Evolutionary conservation across 495 filamentous ascomycete species (phyloP).

Genomic region (Penicillium samsonianum): DNA sequence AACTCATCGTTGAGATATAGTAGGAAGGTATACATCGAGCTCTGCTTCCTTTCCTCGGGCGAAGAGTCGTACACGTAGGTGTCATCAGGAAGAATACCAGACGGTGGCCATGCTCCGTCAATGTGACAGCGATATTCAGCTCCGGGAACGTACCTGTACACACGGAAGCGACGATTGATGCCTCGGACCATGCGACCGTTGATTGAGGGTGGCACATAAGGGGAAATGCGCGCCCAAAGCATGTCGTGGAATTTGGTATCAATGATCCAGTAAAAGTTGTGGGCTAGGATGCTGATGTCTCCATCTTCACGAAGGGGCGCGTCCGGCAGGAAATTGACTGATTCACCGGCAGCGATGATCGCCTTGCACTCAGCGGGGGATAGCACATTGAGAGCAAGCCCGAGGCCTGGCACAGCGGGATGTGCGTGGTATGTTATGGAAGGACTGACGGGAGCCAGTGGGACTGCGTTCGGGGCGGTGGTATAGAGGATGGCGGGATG

Average conservation of each 20-base stretch:
- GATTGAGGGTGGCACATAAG: constrained; percentile 33
- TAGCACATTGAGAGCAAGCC: constrained; percentile 37
- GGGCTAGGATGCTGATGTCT: constrained; percentile 42
- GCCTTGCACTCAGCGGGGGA: constrained; percentile 35
- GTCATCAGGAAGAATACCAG: constrained; percentile 36
- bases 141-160: constrained; percentile 43
- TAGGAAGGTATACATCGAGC: constrained; percentile 46
- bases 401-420: constrained; percentile 41
- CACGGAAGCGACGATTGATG: constrained; percentile 43
- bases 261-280: constrained; percentile 47
- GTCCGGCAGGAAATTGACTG: constrained; percentile 40
- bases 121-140: constrained; percentile 45
- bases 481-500: constrained; percentile 44
- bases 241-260: constrained; percentile 42
- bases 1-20: constrained; percentile 45
- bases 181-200: constrained; percentile 37
- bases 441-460: constrained; percentile 28
- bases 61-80: constrained; percentile 44
- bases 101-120: constrained; percentile 44
- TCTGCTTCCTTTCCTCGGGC: constrained; percentile 36
- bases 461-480: constrained; percentile 34
- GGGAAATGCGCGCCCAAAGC: constrained; percentile 39
- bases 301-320: constrained; percentile 42
- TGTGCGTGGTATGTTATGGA: constrained; percentile 40
- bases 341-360: constrained; percentile 43